Percentiles rank a stretch among this genome's conserved stretches.
phyloP scores from a whole-genome alignment of 768 basidiomycete species.

The Auriscalpium orientale region DNA sequence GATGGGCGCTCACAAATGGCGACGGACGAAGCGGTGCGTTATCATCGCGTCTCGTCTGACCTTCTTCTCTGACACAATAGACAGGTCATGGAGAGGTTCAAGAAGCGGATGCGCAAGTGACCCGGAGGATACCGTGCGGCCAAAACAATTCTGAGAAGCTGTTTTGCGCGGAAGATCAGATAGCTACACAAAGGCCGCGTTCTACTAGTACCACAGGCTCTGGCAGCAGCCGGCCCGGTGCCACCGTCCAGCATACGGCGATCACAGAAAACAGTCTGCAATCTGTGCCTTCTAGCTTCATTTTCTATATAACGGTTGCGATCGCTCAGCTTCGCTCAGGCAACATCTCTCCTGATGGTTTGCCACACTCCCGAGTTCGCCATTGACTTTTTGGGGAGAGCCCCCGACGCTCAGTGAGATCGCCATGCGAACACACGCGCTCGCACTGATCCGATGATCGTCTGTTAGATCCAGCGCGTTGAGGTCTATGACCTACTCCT shows the following conservation, averaged over 20 bases:
- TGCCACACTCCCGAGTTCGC: too few relatives aligned
- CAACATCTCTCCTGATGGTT: too few relatives aligned
- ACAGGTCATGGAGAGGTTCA: slow-evolving; percentile 94
- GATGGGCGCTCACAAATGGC: slow-evolving; percentile 70
- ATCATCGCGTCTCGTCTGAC: slow-evolving; percentile 1
- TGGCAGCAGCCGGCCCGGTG: background rate
- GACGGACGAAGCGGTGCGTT: slow-evolving; percentile 80
- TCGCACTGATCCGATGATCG: too few relatives aligned
- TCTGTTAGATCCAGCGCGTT: too few relatives aligned
- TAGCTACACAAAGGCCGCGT: background rate
- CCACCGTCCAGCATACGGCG: background rate
- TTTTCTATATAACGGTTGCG: background rate
- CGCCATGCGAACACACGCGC: too few relatives aligned
- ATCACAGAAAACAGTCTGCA: background rate
- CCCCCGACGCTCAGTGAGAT: too few relatives aligned
- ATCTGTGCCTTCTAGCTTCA: background rate
- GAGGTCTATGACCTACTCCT: too few relatives aligned
- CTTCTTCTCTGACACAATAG: background rate
- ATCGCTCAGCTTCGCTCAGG: too few relatives aligned
- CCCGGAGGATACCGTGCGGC: background rate
- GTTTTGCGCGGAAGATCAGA: background rate
- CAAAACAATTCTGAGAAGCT: background rate
- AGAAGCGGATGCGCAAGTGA: slow-evolving; percentile 87
- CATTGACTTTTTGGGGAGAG: too few relatives aligned
- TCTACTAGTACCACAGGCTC: background rate